phyloP scores from a whole-genome alignment of 2,329 filamentous ascomycete species.

The Raffaelea ambrosiae region DNA sequence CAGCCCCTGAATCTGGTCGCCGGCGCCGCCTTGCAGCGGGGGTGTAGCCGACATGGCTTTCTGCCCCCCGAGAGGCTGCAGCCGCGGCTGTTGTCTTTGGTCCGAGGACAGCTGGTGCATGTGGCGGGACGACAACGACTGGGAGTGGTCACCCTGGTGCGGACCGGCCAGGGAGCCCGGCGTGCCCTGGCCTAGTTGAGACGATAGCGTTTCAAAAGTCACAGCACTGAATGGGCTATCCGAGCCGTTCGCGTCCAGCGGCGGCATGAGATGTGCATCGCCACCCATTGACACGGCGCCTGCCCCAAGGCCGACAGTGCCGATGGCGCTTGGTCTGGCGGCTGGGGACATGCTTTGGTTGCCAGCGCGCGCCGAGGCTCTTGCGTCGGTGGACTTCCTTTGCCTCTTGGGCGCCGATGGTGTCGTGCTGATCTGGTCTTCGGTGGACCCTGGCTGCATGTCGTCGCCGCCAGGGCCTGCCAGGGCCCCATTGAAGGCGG shows the following conservation, averaged over 20 bases:
- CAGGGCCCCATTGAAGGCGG: background rate
- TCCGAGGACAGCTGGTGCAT: constrained; percentile 2
- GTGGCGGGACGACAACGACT: constrained; percentile 8
- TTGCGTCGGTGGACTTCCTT: constrained; percentile 24
- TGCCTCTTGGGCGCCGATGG: constrained; percentile 27
- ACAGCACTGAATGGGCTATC: constrained; percentile 5
- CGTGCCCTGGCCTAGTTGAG: constrained; percentile 9
- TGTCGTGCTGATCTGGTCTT: constrained; percentile 13
- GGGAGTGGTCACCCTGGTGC: constrained; percentile 12
- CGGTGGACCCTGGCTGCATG: constrained; percentile 2
- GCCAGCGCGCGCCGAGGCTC: constrained; percentile 12
- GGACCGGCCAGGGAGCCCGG: constrained; percentile 10
- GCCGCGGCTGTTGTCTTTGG: constrained; percentile 5
- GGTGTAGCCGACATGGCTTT: constrained; percentile 7
- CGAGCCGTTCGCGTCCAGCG: constrained; percentile 4
- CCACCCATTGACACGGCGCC: background rate
- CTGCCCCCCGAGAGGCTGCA: constrained; percentile 8
- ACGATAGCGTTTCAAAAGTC: constrained; percentile 10
- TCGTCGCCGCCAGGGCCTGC: background rate
- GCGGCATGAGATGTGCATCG: constrained; percentile 6
- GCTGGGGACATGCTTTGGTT: constrained; percentile 6
- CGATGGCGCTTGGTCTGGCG: background rate
- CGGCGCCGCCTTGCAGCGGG: constrained; percentile 6
- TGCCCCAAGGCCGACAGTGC: background rate
- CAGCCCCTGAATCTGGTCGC: constrained; percentile 5